phyloP scores from a whole-genome alignment of 225 moss, liverwort and hornwort species.

The Anthoceros angustus region DNA sequence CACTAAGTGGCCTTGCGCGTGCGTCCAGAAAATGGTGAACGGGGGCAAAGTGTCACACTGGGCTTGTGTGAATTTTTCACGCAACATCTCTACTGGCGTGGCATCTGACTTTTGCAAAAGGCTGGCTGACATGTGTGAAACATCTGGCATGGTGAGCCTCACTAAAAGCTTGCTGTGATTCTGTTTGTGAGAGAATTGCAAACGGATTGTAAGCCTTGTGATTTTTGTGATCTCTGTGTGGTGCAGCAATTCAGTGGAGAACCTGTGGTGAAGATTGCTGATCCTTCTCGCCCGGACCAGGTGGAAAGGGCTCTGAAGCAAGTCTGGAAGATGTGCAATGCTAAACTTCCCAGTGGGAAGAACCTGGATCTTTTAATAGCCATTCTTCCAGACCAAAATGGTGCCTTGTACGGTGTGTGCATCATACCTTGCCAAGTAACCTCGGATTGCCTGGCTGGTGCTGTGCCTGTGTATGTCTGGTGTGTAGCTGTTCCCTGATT shows the following conservation, averaged over 20 bases:
- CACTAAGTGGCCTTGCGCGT: too few relatives aligned
- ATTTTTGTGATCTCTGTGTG: background rate
- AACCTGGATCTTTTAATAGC: constrained; percentile 64
- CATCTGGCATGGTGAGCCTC: constrained; percentile 52
- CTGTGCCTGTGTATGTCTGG: too few relatives aligned
- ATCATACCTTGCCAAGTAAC: background rate
- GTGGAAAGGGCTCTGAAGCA: constrained; percentile 53
- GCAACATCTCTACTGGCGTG: background rate
- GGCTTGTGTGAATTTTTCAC: constrained; percentile 6
- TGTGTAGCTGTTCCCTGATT: too few relatives aligned
- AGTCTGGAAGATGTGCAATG: constrained; percentile 44
- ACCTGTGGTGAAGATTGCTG: constrained; percentile 40
- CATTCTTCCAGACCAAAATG: constrained; percentile 89
- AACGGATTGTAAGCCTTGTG: too few relatives aligned
- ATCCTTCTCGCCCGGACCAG: constrained; percentile 52
- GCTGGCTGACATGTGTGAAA: constrained; percentile 6
- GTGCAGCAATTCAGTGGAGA: constrained; percentile 57
- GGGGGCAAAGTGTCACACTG: constrained; percentile 4
- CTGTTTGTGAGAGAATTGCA: background rate
- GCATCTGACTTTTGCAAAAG: constrained; percentile 5
- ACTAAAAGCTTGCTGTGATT: background rate
- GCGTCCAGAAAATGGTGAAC: constrained; percentile 12
- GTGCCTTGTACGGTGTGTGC: constrained; percentile 57
- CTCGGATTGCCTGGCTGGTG: background rate
- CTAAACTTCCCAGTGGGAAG: constrained; percentile 34